Evolutionary conservation across 2,329 filamentous ascomycete genomes (phyloP), one percentile per base, ranked within the genome.

Genomic region (Aspergillus brunneoviolaceus): DNA sequence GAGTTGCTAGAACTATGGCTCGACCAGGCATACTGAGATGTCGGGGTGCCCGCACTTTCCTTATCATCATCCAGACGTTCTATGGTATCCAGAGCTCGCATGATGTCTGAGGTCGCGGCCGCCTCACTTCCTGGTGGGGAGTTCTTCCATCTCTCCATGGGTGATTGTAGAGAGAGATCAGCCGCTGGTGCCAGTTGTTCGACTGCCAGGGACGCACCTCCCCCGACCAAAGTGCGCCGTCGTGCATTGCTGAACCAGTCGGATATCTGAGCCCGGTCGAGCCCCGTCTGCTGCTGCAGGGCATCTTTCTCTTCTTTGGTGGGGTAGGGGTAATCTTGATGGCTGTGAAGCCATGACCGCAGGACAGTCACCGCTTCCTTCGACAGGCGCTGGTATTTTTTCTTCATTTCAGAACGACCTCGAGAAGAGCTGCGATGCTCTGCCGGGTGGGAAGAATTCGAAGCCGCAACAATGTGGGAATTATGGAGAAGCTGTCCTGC

Each of bases 171-270:
- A 27, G 72, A 63, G 25, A 70, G 72, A 63, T 82, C 66, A 56
- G 84, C 25, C 33, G 33, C 14, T 2, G 33, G 11, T 35, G 33
- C 14, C 33, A 5, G 1, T 35, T 35, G 11, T 35, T 16, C 25
- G 35, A 23, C 14, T 19, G 10, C 12, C 33, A 16, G 33, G 21
- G 23, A 16, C 14, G 11, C 45, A 29, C 25, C 33, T 14, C 5
- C 52, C 7, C 27, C 7, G 2, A 19, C 25, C 21, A 29, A 39
- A 54, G 50, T 64, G 60, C 92, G 84, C 58, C 92, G 86, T 35
- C 92, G 86, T 56, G 91, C 91, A 72, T 96, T 96, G 58, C 91
- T 91, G 49, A 96, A 85, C 92, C 91, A 96, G 72, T 95, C 96
- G 4, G 88, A 89, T 68, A 96, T 92, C 71, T 96, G 92, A n/a